Percentiles rank a stretch among this genome's conserved stretches.
These are phyloP conservation scores for Plantago ovata DNA, from an alignment of 257 asterid genomes.

Conservation along the genomic window DNA sequence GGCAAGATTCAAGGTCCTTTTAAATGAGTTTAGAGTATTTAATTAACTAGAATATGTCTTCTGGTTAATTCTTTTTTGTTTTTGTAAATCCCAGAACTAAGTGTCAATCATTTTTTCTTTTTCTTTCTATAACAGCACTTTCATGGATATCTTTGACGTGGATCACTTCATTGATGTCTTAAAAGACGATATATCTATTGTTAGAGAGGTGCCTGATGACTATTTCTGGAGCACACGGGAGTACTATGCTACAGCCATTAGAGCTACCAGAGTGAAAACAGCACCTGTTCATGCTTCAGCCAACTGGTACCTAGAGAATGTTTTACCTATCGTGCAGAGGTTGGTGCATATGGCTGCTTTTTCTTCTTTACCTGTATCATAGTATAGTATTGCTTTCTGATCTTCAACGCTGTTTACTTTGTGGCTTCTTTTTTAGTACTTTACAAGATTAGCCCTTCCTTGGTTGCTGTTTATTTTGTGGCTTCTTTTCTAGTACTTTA, in stretches of 20 bases:
- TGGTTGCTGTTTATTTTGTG: not conserved
- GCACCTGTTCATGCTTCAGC: slow-evolving; percentile 98
- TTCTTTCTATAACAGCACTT: slow-evolving; percentile 50
- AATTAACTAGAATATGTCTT: not conserved
- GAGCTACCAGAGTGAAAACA: slow-evolving; percentile 84
- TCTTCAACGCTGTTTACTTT: too few relatives aligned
- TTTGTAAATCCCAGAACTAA: slow-evolving; percentile 16
- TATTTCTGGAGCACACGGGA: slow-evolving; percentile 96
- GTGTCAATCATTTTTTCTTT: not conserved
- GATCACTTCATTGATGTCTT: slow-evolving; percentile 83
- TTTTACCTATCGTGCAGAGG: slow-evolving; percentile 75
- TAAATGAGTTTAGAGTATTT: too few relatives aligned
- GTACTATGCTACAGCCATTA: slow-evolving; percentile 81
- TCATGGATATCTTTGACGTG: slow-evolving; percentile 90
- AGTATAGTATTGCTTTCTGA: too few relatives aligned
- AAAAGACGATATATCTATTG: slow-evolving; percentile 78
- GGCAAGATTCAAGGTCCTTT: slow-evolving; percentile 94
- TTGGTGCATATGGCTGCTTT: slow-evolving; percentile 25
- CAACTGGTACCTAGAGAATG: slow-evolving; percentile 90
- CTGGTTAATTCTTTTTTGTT: slow-evolving; percentile 1
- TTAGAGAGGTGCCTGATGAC: slow-evolving; percentile 81
- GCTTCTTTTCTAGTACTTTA: not conserved
- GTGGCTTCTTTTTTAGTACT: not conserved
- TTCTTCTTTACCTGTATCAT: too few relatives aligned
- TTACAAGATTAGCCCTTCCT: not conserved